phyloP scores from a whole-genome alignment of 2,329 filamentous ascomycete species.

The Cytospora schulzeri region DNA sequence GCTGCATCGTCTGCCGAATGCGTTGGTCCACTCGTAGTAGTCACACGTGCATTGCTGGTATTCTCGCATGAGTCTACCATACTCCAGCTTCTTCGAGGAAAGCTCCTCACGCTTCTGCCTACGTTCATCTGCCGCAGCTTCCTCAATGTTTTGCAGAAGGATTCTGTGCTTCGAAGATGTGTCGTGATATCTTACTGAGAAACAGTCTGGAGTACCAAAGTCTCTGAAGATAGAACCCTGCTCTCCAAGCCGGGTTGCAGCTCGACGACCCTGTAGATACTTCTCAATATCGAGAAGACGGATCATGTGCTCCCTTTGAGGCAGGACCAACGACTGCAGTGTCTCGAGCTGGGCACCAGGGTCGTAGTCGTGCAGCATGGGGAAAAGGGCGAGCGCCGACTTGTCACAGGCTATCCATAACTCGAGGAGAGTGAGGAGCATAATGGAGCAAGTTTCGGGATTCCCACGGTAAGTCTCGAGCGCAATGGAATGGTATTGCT shows the following conservation, averaged over 20 bases:
- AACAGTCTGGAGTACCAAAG: conserved; percentile 41
- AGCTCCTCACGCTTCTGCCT: conserved; percentile 40
- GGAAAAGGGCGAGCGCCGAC: conserved; percentile 41
- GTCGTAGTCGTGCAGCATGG: conserved; percentile 49
- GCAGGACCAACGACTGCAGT: conserved; percentile 49
- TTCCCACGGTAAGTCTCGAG: conserved; percentile 39
- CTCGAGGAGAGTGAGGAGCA: conserved; percentile 58
- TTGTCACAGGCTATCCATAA: conserved; percentile 62
- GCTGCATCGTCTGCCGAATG: not conserved
- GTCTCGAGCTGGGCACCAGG: conserved; percentile 44
- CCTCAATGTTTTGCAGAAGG: conserved; percentile 42
- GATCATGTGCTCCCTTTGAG: conserved; percentile 46
- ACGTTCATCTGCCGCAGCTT: conserved; percentile 36
- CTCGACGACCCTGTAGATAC: conserved; percentile 45
- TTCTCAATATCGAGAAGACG: conserved; percentile 49
- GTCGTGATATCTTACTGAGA: conserved; percentile 52
- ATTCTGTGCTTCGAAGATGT: conserved; percentile 44
- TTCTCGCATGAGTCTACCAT: conserved; percentile 34
- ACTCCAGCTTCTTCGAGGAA: conserved; percentile 32
- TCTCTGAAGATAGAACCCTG: conserved; percentile 41
- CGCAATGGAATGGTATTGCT: conserved; percentile 38
- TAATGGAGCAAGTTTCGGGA: conserved; percentile 53
- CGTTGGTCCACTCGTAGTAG: not conserved
- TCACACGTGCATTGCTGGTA: conserved; percentile 20
- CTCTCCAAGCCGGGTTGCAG: conserved; percentile 19